phyloP scores from a whole-genome alignment of 1,139 yeast genomes.

The Sugiyamaella pinicola region DNA sequence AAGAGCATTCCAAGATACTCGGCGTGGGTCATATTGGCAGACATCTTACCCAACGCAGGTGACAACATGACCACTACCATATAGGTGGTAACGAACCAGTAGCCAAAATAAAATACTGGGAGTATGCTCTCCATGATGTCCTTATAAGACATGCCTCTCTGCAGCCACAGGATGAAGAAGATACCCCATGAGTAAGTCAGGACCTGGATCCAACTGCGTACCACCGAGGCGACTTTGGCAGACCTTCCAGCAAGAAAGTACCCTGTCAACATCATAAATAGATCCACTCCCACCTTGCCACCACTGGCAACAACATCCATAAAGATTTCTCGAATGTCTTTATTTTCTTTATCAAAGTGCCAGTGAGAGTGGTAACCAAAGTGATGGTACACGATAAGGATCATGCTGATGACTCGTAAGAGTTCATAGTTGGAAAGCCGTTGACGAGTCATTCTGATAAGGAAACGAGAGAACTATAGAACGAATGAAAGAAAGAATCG shows the following conservation, averaged over 20 bases:
- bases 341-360: slow-evolving; percentile 9
- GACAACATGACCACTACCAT: slow-evolving; percentile 18
- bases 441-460: slow-evolving; percentile 5
- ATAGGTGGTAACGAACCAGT: slow-evolving; percentile 21
- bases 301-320: slow-evolving; percentile 12
- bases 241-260: slow-evolving; percentile 19
- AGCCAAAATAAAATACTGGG: slow-evolving; percentile 14
- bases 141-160: slow-evolving; percentile 2
- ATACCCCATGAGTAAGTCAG: slow-evolving; percentile 17
- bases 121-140: slow-evolving; percentile 18
- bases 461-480: background rate
- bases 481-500: too few species aligned
- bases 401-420: slow-evolving; percentile 18
- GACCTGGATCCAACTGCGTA: slow-evolving; percentile 19
- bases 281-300: slow-evolving; percentile 21
- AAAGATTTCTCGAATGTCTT: background rate
- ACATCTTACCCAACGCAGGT: slow-evolving; percentile 19
- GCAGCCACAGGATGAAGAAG: slow-evolving; percentile 5
- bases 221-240: slow-evolving; percentile 14
- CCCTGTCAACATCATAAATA: slow-evolving; percentile 20
- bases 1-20: slow-evolving; percentile 15
- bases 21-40: slow-evolving; percentile 6
- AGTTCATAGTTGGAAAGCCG: slow-evolving; percentile 18
- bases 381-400: slow-evolving; percentile 17
- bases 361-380: slow-evolving; percentile 14